Evolutionary conservation across 2,329 filamentous ascomycete genomes (phyloP), one percentile per base, ranked within the genome.

Genomic region (Microthyrium microscopicum): DNA sequence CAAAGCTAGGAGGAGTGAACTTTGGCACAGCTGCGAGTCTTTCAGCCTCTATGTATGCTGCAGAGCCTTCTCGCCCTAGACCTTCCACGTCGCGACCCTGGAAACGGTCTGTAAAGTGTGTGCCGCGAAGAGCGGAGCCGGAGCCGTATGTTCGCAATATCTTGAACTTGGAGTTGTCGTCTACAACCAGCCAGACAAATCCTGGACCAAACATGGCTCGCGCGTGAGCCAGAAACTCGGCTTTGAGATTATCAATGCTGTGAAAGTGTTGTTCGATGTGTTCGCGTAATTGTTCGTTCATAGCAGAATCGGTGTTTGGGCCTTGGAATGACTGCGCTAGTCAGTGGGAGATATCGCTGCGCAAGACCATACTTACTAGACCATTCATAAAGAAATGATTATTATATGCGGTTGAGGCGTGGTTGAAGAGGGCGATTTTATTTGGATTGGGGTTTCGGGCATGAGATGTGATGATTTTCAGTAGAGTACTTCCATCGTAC

Each of bases 351-450:
- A 13, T 13, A 25, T 9, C 9, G 9, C 22, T n/a, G 4, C 7
- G 25, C 13, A 13, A 7, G 24, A 9, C n/a, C 20, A 5, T 8
- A 40, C 42, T 21, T 45, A 53, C 50, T 33, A 75, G 54, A 40
- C 64, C 57, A 44, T 69, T 54, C 67, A 87, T 85, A 70, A 83
- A 87, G 64, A 83, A 77, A 53, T 74, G 68, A 56, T 74, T 94
- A 70, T 95, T 95, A 67, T 81, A 78, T 36, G 83, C 81, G 80
- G 92, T 92, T 46, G 82, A 92, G 55, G 89, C 89, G 55, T 91
- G 73, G 69, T 95, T 98, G 73, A 98, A 98, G 52, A 77, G 63
- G 45, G 76, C 66, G 26, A 89, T 89, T 41, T 70, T 65, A 44
- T 66, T 65, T 28, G 87, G 77, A 48, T 89, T 71, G 55, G n/a